Conservation (phyloP, 2,329 filamentous ascomycete genomes). For the Exserohilum rostratum region DNA sequence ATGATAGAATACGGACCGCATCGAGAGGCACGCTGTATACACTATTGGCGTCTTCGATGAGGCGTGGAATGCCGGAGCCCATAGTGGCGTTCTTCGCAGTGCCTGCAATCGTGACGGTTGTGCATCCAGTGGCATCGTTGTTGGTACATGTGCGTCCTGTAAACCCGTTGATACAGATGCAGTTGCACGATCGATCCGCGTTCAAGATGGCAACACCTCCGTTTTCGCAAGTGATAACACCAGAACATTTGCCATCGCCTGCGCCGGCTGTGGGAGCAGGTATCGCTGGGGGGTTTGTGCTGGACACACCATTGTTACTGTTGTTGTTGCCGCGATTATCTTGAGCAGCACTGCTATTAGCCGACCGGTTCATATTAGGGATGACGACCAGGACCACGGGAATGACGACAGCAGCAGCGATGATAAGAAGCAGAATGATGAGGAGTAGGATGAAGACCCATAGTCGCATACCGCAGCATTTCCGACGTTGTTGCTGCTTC, state of each 20-base stretch:
- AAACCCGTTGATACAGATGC: slow-evolving; percentile 88
- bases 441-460: slow-evolving; percentile 75
- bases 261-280: slow-evolving; percentile 28
- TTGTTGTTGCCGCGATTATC: slow-evolving; percentile 22
- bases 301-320: slow-evolving; percentile 30
- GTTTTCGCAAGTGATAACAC: slow-evolving; percentile 72
- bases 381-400: slow-evolving; percentile 70
- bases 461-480: slow-evolving; percentile 82
- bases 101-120: slow-evolving; percentile 55
- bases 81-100: slow-evolving; percentile 68
- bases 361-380: slow-evolving; percentile 54
- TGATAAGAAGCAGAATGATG: slow-evolving; percentile 71
- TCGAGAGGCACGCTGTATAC: slow-evolving; percentile 81
- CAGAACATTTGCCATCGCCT: slow-evolving; percentile 59
- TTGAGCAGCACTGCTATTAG: slow-evolving; percentile 22
- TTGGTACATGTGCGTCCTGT: slow-evolving; percentile 66
- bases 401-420: slow-evolving; percentile 82
- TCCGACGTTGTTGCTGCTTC: slow-evolving; percentile 56
- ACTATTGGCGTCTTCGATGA: slow-evolving; percentile 67
- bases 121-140: slow-evolving; percentile 60
- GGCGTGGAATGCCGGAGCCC: slow-evolving; percentile 75
- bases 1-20: slow-evolving; percentile 70
- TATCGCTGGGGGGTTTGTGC: slow-evolving; percentile 18
- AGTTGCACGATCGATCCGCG: slow-evolving; percentile 71
- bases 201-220: slow-evolving; percentile 77